phyloP scores from a whole-genome alignment of 2,329 filamentous ascomycete species.

The Pseudopithomyces chartarum region DNA sequence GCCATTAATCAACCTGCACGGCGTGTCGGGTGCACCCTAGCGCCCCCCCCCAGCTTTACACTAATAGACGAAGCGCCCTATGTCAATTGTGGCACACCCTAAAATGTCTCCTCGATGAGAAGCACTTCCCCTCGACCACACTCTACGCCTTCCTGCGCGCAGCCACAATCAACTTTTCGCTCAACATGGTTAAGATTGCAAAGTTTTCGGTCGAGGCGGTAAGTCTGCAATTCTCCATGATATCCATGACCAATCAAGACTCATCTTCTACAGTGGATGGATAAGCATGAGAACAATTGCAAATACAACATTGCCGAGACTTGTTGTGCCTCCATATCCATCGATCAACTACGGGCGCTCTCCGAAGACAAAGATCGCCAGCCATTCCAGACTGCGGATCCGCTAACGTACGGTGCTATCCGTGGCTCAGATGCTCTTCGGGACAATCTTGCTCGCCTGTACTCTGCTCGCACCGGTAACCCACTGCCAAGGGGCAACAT shows the following conservation, averaged over 20 bases:
- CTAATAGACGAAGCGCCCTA: too few species aligned
- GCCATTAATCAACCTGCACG: too few species aligned
- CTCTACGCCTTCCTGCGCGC: too few species aligned
- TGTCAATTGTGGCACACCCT: too few species aligned
- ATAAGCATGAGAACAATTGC: constrained; percentile 56
- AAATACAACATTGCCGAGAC: constrained; percentile 79
- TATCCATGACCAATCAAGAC: background rate
- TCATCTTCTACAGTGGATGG: constrained; percentile 57
- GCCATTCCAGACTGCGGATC: constrained; percentile 58
- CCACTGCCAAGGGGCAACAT: constrained; percentile 65
- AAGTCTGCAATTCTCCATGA: constrained; percentile 26
- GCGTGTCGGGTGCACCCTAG: too few species aligned
- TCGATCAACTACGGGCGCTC: constrained; percentile 68
- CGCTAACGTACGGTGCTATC: constrained; percentile 76
- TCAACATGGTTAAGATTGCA: constrained; percentile 61
- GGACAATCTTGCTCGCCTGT: constrained; percentile 67
- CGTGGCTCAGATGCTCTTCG: constrained; percentile 69
- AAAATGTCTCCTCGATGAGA: too few species aligned
- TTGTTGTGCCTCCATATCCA: constrained; percentile 74
- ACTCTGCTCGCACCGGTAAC: constrained; percentile 59
- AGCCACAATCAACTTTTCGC: too few species aligned
- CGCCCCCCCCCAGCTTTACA: too few species aligned
- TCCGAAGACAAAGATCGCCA: constrained; percentile 59
- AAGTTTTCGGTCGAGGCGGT: constrained; percentile 75
- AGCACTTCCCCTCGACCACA: too few species aligned